phyloP scores from a whole-genome alignment of 129 eudicot genomes.

The Scalesia atractyloides region DNA sequence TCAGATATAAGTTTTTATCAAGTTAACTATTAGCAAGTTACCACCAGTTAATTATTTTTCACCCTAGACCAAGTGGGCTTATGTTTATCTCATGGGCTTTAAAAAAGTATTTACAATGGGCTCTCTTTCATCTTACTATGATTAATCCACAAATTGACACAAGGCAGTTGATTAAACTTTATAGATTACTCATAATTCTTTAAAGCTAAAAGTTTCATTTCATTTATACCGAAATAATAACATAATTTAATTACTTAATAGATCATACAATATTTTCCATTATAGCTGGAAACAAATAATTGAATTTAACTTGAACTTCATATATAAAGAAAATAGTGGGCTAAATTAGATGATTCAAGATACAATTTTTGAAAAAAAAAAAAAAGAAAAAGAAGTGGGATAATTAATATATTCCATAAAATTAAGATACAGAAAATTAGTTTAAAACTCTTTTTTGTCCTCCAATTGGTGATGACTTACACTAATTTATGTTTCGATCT shows the following conservation, averaged over 20 bases:
- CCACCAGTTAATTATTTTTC: neutral
- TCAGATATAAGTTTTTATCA: neutral
- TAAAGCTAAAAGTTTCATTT: neutral
- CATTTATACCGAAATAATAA: neutral
- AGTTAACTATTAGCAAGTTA: neutral
- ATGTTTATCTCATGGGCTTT: neutral
- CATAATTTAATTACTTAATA: neutral
- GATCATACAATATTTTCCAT: neutral
- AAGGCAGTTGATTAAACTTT: too few relatives aligned
- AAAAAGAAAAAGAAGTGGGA: neutral
- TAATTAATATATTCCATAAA: conserved; percentile 10
- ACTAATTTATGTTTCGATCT: neutral
- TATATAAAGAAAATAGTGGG: neutral
- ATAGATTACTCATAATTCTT: too few relatives aligned
- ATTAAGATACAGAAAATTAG: neutral
- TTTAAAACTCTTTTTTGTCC: neutral
- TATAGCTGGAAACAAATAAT: neutral
- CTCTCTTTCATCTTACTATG: neutral
- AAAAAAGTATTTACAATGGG: neutral
- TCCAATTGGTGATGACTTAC: conserved; percentile 9
- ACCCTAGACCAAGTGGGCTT: neutral
- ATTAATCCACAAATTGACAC: neutral
- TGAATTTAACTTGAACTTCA: neutral
- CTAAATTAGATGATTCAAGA: neutral
- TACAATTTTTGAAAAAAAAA: conserved; percentile 6